Base-by-base conservation (phyloP, 1,284 basidiomycete species). In the Paramarasmius palmivorus region DNA sequence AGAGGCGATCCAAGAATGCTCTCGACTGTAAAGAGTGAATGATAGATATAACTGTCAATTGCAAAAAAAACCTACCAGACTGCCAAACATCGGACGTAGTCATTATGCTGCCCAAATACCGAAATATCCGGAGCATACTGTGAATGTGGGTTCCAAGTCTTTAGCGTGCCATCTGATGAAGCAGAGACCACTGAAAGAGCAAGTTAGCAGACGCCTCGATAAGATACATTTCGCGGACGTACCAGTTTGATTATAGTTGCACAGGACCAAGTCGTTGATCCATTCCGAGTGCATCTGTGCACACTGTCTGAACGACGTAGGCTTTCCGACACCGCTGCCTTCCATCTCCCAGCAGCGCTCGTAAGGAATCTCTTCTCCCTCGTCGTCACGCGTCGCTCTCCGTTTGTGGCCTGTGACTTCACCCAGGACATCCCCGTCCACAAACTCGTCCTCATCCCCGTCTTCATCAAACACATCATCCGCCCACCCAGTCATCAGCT, bases 221-320 rank as follows among this genome's bases (percentile, higher is more conserved):
- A 44, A 37, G 34, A 14, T 36, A 40, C 10, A 29, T 15, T 32
- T 49, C 14, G 66, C 79, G n/a, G n/a, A n/a, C n/a, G 52, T 52
- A 90, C 90, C 75, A 2, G 93, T 98, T 68, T 96, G 94, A 62
- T 98, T 95, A 59, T 87, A 78, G 66, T 98, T 96, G 73, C 92
- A 95, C 12, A 99, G 79, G 6, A 95, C 67, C 55, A 99, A 86
- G 64, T 98, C 96, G 69, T 98, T 98, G 44, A 98, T 86, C 97
- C 96, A 99, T 72, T 98, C 95, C 0, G 89, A 86, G 65, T 96
- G 93, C 9, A 84, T 82, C 68, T 96, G 93, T 4, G 87, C 84
- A 55, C 84, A 88, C 68, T 95, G 92, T 44, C 94, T 81, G 65
- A 95, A 95, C 45, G 76, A 73, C 54, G 81, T 75, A 32, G 68